phyloP scores from a whole-genome alignment of 225 moss, liverwort and hornwort species.

The Thuidium tamariscinum region DNA sequence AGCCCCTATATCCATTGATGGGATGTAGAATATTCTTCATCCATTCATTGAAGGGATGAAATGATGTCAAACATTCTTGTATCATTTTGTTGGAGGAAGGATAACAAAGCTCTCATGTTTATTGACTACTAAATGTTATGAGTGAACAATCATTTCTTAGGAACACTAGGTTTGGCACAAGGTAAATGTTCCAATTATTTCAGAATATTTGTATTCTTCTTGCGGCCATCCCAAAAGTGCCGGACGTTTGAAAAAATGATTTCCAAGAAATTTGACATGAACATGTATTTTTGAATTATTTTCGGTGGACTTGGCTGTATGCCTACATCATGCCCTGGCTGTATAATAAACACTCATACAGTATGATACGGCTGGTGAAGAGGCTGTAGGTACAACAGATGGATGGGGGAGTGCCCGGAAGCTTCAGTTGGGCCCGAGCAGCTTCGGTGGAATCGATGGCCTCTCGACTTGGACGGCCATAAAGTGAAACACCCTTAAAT shows the following conservation, averaged over 20 bases:
- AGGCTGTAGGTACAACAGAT: neutral
- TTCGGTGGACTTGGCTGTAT: neutral
- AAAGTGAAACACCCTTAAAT: too few relatives aligned
- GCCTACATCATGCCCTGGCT: too few relatives aligned
- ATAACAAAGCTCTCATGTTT: neutral
- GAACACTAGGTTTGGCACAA: neutral
- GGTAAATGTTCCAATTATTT: neutral
- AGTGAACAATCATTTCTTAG: neutral
- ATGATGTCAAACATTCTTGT: neutral
- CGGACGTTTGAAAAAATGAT: neutral
- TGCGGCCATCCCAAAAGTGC: neutral
- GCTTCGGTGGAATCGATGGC: too few relatives aligned
- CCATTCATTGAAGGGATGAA: neutral
- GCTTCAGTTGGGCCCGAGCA: neutral
- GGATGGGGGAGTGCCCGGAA: too few relatives aligned
- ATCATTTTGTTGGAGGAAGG: neutral
- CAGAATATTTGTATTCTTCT: neutral
- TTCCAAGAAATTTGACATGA: neutral
- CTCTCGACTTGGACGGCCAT: too few relatives aligned
- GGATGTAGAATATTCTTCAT: neutral
- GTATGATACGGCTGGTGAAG: neutral
- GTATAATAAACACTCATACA: neutral
- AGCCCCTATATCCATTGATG: fast-evolving
- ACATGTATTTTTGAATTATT: neutral
- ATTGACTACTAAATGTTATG: neutral